These are phyloP conservation scores for Leccinum disarticulatum DNA, from an alignment of 768 basidiomycete species.

Conservation along the genomic window DNA sequence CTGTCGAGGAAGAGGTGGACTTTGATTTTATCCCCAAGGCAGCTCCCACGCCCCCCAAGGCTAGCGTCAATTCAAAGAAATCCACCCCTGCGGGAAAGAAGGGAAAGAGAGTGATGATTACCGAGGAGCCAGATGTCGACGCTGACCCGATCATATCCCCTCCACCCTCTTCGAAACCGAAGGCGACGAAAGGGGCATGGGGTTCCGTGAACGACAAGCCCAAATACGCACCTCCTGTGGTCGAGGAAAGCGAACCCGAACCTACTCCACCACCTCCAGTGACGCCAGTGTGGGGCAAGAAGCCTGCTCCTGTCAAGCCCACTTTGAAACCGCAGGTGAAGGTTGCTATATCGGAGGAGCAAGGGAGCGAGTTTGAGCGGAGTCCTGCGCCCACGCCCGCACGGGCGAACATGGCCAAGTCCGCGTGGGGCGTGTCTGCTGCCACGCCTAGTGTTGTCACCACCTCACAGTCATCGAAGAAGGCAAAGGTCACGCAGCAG, in stretches of 20 bases:
- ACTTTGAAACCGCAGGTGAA: constrained; percentile 20
- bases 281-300: constrained; percentile 15
- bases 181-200: constrained; percentile 19
- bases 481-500: constrained; percentile 14
- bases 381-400: constrained; percentile 2
- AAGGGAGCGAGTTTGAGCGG: constrained; percentile 17
- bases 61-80: constrained; percentile 17
- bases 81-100: constrained; percentile 12
- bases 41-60: constrained; percentile 7
- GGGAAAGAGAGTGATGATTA: constrained; percentile 27
- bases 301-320: background rate
- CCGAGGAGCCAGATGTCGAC: constrained; percentile 28
- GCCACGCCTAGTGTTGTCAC: background rate
- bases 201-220: constrained; percentile 21
- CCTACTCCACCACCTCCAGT: constrained; percentile 2
- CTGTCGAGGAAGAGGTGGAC: constrained; percentile 12
- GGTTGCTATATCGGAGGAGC: constrained; percentile 17
- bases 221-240: constrained; percentile 13
- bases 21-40: background rate
- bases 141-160: constrained; percentile 21
- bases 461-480: constrained; percentile 15
- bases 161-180: constrained; percentile 12
- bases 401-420: constrained; percentile 19
- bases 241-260: constrained; percentile 16
- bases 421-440: constrained; percentile 12